Conservation (phyloP, 2,329 filamentous ascomycete genomes). For the Claviceps cyperi region DNA sequence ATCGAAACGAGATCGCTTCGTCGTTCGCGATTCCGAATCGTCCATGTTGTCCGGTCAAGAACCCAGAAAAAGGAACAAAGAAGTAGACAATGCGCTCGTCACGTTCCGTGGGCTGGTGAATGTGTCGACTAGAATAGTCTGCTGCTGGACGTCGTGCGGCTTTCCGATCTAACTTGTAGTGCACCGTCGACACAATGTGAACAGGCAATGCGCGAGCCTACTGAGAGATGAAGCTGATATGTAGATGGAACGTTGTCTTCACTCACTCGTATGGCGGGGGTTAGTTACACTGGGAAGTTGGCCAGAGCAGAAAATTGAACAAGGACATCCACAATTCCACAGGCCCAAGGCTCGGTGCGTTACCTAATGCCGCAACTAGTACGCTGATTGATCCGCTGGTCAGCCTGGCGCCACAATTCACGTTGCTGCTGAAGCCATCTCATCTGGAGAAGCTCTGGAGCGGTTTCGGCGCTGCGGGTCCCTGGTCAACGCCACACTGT, state of each 20-base stretch:
- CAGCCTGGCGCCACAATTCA: neutral
- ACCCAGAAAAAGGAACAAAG: neutral
- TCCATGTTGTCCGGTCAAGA: conserved; percentile 35
- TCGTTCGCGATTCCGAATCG: conserved; percentile 56
- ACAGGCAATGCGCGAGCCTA: neutral
- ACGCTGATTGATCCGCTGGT: neutral
- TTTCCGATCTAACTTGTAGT: neutral
- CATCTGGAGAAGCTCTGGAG: neutral
- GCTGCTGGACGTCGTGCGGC: neutral
- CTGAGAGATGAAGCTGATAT: neutral
- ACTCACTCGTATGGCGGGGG: neutral
- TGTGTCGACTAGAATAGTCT: neutral
- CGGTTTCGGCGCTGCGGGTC: conserved; percentile 1
- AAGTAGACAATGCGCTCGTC: neutral
- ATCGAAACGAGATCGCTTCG: conserved; percentile 87
- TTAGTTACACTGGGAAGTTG: neutral
- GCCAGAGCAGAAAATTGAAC: neutral
- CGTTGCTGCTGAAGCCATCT: neutral
- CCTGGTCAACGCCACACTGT: too few species aligned
- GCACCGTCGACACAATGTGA: too few species aligned
- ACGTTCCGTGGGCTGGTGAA: neutral
- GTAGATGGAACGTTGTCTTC: neutral
- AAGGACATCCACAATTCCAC: neutral
- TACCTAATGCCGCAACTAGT: neutral
- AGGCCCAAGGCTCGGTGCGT: neutral